Evolutionary conservation across 176 grass and related monocot species (phyloP).

Genomic region (Juncus inflexus): DNA sequence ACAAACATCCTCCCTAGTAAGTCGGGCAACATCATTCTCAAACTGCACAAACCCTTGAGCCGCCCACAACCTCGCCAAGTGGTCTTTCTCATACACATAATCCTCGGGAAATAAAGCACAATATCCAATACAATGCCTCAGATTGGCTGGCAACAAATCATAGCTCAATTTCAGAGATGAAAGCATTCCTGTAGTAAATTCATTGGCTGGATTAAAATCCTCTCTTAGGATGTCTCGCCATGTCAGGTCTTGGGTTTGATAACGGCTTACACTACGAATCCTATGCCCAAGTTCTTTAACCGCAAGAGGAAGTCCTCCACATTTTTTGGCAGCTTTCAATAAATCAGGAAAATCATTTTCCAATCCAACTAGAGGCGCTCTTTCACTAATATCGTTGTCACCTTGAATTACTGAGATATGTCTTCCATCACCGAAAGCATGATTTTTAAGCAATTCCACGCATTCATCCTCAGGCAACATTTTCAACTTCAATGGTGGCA

Average conservation of each 20-base stretch:
- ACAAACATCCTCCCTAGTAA: too few species aligned
- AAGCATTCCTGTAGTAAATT: background rate
- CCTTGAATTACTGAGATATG: too few species aligned
- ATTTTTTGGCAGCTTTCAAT: conserved; percentile 8
- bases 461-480: background rate
- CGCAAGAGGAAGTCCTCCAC: conserved; percentile 34
- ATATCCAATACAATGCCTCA: conserved; percentile 26
- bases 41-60: conserved; percentile 28
- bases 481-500: background rate
- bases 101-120: conserved; percentile 33
- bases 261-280: background rate
- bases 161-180: conserved; percentile 29
- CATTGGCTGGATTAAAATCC: background rate
- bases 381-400: too few species aligned
- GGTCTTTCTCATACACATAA: background rate
- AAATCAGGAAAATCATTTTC: background rate
- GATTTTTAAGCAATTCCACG: conserved; percentile 6
- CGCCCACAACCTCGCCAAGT: conserved; percentile 33
- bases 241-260: background rate
- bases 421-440: background rate
- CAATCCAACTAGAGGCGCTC: background rate
- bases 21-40: too few species aligned
- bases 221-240: conserved; percentile 6
- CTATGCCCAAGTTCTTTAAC: conserved; percentile 16
- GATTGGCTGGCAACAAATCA: background rate